These are phyloP conservation scores for Eucalyptus camaldulensis DNA, from an alignment of 345 rosid species.

Conservation along the genomic window DNA sequence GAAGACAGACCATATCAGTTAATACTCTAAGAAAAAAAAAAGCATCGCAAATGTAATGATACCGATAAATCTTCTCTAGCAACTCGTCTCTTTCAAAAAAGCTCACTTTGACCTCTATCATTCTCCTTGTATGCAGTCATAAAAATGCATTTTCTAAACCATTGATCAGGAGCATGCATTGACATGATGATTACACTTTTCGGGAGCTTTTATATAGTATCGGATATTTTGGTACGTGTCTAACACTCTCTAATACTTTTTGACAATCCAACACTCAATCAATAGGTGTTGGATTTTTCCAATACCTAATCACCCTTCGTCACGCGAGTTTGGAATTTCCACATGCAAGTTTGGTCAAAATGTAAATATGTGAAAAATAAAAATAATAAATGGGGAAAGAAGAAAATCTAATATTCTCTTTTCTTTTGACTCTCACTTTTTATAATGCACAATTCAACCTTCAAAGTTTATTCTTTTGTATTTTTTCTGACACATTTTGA, in stretches of 20 bases:
- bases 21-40: neutral
- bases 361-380: no score
- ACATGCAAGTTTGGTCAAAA: no score
- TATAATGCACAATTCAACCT: no score
- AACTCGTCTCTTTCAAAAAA: neutral
- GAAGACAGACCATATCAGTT: neutral
- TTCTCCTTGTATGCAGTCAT: neutral
- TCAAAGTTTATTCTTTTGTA: no score
- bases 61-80: neutral
- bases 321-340: rapidly evolving
- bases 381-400: no score
- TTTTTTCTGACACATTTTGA: rapidly evolving
- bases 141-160: neutral
- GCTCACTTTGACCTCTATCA: neutral
- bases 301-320: rapidly evolving
- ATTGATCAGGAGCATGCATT: neutral
- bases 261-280: rapidly evolving
- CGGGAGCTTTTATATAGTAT: no score
- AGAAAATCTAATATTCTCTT: no score
- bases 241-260: rapidly evolving
- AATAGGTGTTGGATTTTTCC: no score
- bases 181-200: neutral
- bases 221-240: rapidly evolving
- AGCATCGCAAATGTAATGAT: neutral
- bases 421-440: rapidly evolving